A percentile compares a stretch with the other conserved stretches of the same genome.
Conservation (phyloP, 768 basidiomycete genomes). For the Suillus discolor region DNA sequence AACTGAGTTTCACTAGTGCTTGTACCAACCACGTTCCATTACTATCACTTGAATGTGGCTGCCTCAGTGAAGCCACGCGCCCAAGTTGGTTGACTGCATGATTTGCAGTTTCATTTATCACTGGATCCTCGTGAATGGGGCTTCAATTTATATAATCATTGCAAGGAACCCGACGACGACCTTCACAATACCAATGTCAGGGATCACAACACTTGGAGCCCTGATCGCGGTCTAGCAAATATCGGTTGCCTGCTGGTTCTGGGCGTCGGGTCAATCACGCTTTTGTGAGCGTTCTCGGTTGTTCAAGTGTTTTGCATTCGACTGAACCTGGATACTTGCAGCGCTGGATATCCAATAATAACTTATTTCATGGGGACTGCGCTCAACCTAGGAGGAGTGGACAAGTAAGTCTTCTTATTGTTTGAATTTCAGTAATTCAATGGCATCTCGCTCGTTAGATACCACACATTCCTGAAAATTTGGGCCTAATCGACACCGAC, state of each 20-base stretch:
- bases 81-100: neutral
- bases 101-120: slow-evolving; percentile 58
- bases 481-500: slow-evolving; percentile 59
- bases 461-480: slow-evolving; percentile 57
- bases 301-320: neutral
- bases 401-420: slow-evolving; percentile 46
- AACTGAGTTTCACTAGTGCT: too few species aligned
- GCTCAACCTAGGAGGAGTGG: slow-evolving; percentile 72
- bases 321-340: slow-evolving; percentile 13
- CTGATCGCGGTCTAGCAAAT: slow-evolving; percentile 63
- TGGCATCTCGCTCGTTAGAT: slow-evolving; percentile 34
- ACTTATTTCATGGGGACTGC: slow-evolving; percentile 35
- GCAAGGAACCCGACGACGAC: slow-evolving; percentile 68
- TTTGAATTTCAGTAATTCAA: slow-evolving; percentile 2
- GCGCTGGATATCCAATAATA: slow-evolving; percentile 48
- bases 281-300: slow-evolving; percentile 53
- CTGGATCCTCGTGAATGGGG: slow-evolving; percentile 73
- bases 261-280: slow-evolving; percentile 45
- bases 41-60: too few species aligned
- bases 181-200: slow-evolving; percentile 65
- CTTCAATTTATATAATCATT: slow-evolving; percentile 53
- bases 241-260: slow-evolving; percentile 69
- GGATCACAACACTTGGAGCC: slow-evolving; percentile 20
- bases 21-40: too few species aligned
- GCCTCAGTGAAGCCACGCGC: too few species aligned